Evolutionary conservation across 257 asterid genomes (phyloP).

Genomic region (Solanum sitiens): DNA sequence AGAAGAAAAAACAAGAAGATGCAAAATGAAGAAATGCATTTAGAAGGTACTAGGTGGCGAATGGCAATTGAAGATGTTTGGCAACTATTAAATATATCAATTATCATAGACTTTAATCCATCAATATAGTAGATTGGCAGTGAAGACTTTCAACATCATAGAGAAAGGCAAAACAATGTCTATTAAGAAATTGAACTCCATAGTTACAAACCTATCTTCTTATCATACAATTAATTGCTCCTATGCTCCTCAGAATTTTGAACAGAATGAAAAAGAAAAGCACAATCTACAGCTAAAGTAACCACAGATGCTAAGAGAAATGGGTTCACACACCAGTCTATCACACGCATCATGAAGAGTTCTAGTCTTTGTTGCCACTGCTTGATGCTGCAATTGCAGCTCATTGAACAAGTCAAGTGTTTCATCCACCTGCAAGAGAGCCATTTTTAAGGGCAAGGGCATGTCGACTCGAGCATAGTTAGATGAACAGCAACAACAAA

Average conservation of each 20-base stretch:
- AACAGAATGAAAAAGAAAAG: not conserved
- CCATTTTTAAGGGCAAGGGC: not conserved
- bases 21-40: not conserved
- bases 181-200: not conserved
- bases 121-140: not conserved
- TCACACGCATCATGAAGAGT: constrained; percentile 99
- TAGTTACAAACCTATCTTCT: not conserved
- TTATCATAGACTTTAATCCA: not conserved
- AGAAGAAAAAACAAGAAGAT: not conserved
- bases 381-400: constrained; percentile 90
- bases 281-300: not conserved
- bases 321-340: constrained; percentile 59
- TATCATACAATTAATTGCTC: not conserved
- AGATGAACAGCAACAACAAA: not conserved
- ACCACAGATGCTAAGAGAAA: constrained; percentile 2
- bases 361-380: constrained; percentile 94
- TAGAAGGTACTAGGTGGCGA: not conserved
- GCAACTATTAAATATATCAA: not conserved
- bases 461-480: not conserved
- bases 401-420: constrained; percentile 89
- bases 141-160: not conserved
- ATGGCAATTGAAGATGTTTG: not conserved
- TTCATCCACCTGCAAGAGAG: constrained; percentile 76
- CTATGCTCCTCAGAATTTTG: not conserved
- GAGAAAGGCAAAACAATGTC: not conserved